Conservation (phyloP, 768 basidiomycete genomes). For the Postia placenta region DNA sequence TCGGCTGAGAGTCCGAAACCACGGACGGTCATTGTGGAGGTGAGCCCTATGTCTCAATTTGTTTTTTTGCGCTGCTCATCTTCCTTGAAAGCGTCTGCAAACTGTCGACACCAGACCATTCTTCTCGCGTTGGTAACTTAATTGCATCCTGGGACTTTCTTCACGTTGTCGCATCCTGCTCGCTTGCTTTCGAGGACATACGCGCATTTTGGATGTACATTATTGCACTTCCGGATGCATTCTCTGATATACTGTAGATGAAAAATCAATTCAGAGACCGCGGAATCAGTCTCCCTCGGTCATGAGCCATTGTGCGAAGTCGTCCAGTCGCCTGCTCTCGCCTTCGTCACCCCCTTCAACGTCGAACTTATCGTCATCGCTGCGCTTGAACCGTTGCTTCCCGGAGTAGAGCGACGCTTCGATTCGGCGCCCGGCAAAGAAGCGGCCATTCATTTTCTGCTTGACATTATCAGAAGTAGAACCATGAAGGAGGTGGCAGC, state of each 20-base stretch:
- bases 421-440: constrained; percentile 79
- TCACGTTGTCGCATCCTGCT: constrained; percentile 1
- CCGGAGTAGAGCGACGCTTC: constrained; percentile 81
- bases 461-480: background rate
- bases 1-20: constrained; percentile 37
- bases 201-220: constrained; percentile 1
- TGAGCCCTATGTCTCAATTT: constrained; percentile 19
- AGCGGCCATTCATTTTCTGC: constrained; percentile 93
- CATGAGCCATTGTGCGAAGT: constrained; percentile 85
- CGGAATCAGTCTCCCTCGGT: constrained; percentile 59
- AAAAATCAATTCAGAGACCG: constrained; percentile 4
- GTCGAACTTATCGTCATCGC: constrained; percentile 59
- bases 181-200: constrained; percentile 7
- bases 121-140: constrained; percentile 48
- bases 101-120: constrained; percentile 62
- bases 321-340: constrained; percentile 80
- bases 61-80: background rate
- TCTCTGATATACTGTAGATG: constrained; percentile 6
- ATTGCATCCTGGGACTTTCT: background rate
- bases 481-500: constrained; percentile 1
- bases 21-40: constrained; percentile 67
- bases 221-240: background rate
- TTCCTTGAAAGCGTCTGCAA: constrained; percentile 56
- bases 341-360: constrained; percentile 65
- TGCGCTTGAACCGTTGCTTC: constrained; percentile 74